Conservation (phyloP, 2,329 filamentous ascomycete species). For the Arthroderma sp. region DNA sequence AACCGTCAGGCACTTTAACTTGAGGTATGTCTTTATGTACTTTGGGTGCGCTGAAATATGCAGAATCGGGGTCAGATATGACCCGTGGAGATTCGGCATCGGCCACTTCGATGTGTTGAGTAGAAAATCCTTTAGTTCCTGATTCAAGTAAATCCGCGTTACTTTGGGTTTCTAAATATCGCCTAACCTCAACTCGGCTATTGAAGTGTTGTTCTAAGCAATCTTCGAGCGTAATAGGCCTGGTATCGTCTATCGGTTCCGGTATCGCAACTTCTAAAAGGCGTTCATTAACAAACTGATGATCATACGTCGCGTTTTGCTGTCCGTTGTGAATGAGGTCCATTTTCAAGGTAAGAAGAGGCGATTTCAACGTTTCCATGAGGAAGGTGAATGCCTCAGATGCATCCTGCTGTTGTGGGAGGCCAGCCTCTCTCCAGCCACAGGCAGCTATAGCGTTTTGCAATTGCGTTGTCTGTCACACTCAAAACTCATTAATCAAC, state of each 20-base stretch:
- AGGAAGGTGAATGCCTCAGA: conserved; percentile 95
- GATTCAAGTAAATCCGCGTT: conserved; percentile 40
- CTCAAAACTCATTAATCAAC: neutral
- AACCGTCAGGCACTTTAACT: neutral
- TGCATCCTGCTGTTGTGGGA: conserved; percentile 78
- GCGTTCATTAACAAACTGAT: conserved; percentile 88
- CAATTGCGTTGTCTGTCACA: conserved; percentile 58
- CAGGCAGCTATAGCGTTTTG: conserved; percentile 73
- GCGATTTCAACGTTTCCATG: conserved; percentile 75
- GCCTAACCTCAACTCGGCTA: conserved; percentile 75
- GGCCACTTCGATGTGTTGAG: conserved; percentile 34
- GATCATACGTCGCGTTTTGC: conserved; percentile 70
- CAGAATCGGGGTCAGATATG: neutral
- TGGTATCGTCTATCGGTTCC: conserved; percentile 43
- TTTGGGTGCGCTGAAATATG: neutral
- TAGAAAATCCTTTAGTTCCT: conserved; percentile 21
- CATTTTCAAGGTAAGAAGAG: conserved; percentile 80
- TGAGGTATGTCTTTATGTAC: neutral
- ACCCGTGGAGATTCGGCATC: conserved; percentile 25
- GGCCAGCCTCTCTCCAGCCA: conserved; percentile 72
- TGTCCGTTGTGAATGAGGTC: conserved; percentile 89
- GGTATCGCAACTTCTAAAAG: conserved; percentile 86
- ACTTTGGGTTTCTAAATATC: conserved; percentile 54
- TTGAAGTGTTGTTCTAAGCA: conserved; percentile 95
- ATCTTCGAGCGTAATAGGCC: conserved; percentile 68